Base-by-base conservation (phyloP, 1,284 basidiomycete genomes). In the Microstroma glucosiphilum region DNA sequence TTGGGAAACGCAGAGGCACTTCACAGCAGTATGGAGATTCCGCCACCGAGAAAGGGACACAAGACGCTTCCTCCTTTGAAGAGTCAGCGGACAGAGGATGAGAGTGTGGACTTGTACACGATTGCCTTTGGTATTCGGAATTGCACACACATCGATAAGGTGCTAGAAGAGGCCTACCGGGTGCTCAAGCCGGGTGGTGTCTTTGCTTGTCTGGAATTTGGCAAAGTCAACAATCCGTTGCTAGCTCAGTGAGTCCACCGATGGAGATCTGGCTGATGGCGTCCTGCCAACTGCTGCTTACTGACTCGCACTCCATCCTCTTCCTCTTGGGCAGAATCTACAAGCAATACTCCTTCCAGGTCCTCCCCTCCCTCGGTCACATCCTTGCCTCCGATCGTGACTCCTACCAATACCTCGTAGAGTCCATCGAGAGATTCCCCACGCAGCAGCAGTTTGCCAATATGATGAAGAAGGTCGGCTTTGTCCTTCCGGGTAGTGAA, bases 81-180 rank as follows among this genome's bases (percentile, higher is more conserved):
- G 37, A 72, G 70, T 64, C 61, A 73, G 61, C 70, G 72, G 17
- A 71, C 77, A 40, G 57, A 68, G 7, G 65, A 67, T 60, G 86
- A 68, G 89, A 92, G 78, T 82, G 90, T 96, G 69, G 93, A 99
- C 81, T 82, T 97, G 17, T 99, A 96, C 82, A 99, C 96, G 23
- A 97, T 99, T 77, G 92, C 96, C 0, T 99, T 99, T 78, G 94
- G 96, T 40, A 98, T 98, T 71, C 86, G 96, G 58, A 99, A 99
- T 80, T 96, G 91, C 83, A 99, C 96, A 9, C 91, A 91, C 60
- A 86, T 97, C 67, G 88, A 90, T 11, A 87, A 86, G 25, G 96
- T 93, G 17, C 83, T 99, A 51, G 83, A 84, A 64, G 92, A 97
- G 80, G 96, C 96, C 3, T 84, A 96, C 80, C 86, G 96, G 19